phyloP scores from a whole-genome alignment of 2,329 filamentous ascomycete genomes.

The Colletotrichum tanaceti region DNA sequence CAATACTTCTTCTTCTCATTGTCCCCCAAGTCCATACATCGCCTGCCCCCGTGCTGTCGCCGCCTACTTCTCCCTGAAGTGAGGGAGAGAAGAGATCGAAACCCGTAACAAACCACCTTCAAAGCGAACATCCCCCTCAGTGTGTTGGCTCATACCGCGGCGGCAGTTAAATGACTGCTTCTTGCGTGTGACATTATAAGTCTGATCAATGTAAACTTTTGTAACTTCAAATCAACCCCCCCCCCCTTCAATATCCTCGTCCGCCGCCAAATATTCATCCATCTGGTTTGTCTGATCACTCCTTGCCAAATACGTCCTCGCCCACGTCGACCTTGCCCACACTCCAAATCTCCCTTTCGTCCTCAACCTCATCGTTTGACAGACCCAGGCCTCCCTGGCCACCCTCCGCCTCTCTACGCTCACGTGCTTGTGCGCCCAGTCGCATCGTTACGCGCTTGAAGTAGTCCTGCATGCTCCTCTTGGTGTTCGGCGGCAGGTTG shows the following conservation, averaged over 20 bases:
- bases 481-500: conserved; percentile 75
- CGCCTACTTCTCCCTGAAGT: too few relatives aligned
- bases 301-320: conserved; percentile 67
- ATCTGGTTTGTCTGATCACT: background rate
- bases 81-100: too few relatives aligned
- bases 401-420: conserved; percentile 91
- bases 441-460: conserved; percentile 92
- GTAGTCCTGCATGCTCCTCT: conserved; percentile 95
- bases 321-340: conserved; percentile 87
- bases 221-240: conserved; percentile 37
- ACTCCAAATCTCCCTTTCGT: conserved; percentile 96
- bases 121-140: too few relatives aligned
- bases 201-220: conserved; percentile 18
- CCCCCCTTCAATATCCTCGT: conserved; percentile 29
- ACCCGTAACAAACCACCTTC: too few relatives aligned
- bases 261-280: conserved; percentile 42
- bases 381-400: conserved; percentile 87
- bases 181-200: background rate
- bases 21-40: too few relatives aligned
- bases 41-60: too few relatives aligned
- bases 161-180: too few relatives aligned
- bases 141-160: too few relatives aligned
- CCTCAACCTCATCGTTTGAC: conserved; percentile 90
- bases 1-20: too few relatives aligned
- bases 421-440: conserved; percentile 85